Conservation (phyloP, 2,329 filamentous ascomycete species). For the Fusarium multiceps region DNA sequence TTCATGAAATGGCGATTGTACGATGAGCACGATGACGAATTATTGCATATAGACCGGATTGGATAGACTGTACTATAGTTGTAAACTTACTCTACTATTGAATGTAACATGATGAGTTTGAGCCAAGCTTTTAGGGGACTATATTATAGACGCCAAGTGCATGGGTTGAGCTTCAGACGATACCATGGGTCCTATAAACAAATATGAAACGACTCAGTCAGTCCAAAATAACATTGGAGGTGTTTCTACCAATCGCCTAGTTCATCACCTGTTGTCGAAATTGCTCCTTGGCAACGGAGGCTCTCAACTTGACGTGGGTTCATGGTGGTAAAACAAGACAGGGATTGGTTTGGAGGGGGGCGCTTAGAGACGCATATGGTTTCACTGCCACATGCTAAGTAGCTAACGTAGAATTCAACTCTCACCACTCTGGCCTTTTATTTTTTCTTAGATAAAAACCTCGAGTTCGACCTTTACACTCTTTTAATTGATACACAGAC, state of each 20-base stretch:
- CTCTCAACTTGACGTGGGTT: slow-evolving; percentile 27
- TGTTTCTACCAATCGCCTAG: slow-evolving; percentile 8
- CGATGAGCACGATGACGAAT: slow-evolving; percentile 16
- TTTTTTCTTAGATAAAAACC: slow-evolving; percentile 10
- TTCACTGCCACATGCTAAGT: slow-evolving; percentile 43
- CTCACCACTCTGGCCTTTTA: slow-evolving; percentile 34
- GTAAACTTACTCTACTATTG: slow-evolving; percentile 36
- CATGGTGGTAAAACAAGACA: slow-evolving; percentile 31
- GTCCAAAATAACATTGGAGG: background rate
- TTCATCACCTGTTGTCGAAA: slow-evolving; percentile 14
- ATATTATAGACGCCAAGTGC: background rate
- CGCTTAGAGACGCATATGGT: slow-evolving; percentile 43
- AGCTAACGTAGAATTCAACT: slow-evolving; percentile 11
- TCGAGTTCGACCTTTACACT: background rate
- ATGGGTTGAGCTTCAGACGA: background rate
- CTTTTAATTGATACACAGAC: slow-evolving; percentile 2
- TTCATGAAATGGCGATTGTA: slow-evolving; percentile 25
- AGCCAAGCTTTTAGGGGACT: slow-evolving; percentile 1
- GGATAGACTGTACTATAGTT: slow-evolving; percentile 35
- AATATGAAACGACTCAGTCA: background rate
- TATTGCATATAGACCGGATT: slow-evolving; percentile 32
- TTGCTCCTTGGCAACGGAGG: slow-evolving; percentile 22
- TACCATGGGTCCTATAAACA: background rate
- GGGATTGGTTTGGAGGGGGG: slow-evolving; percentile 30
- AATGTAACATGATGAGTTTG: slow-evolving; percentile 21